These are phyloP conservation scores for Globisporangium uncinulatum DNA, from an alignment of 352 stramenopile genomes.

Conservation along the genomic window DNA sequence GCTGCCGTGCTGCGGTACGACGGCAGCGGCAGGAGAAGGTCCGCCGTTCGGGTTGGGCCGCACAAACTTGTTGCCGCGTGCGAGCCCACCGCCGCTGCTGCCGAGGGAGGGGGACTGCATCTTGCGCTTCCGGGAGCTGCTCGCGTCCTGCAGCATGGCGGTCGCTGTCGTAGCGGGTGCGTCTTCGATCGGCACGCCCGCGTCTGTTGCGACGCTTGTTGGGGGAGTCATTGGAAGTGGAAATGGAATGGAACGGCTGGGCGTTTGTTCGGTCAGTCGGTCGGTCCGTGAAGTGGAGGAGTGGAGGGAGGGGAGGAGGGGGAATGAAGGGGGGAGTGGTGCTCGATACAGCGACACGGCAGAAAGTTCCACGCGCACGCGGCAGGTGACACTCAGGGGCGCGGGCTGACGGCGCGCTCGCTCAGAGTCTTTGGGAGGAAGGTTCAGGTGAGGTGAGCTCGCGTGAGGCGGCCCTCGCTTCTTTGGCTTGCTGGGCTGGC, in stretches of 20 bases:
- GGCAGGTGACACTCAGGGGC: neutral
- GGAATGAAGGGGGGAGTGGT: neutral
- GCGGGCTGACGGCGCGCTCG: too few relatives aligned
- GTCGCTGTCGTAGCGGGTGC: slow-evolving; percentile 2
- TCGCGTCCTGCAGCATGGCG: slow-evolving; percentile 18
- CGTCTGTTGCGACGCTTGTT: neutral
- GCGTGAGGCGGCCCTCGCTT: too few relatives aligned
- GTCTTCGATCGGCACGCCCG: slow-evolving; percentile 9
- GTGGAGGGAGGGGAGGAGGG: neutral
- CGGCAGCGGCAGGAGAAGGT: slow-evolving; percentile 1
- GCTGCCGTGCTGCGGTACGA: slow-evolving; percentile 25
- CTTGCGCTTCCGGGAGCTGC: slow-evolving; percentile 59
- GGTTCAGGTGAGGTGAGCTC: neutral
- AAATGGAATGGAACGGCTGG: neutral
- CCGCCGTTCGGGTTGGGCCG: slow-evolving; percentile 19
- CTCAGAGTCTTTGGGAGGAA: too few relatives aligned
- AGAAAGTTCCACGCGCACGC: slow-evolving; percentile 10
- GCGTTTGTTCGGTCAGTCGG: neutral
- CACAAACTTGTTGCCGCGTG: slow-evolving; percentile 48
- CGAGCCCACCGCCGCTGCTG: slow-evolving; percentile 20
- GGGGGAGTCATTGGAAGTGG: neutral
- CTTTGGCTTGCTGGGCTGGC: too few relatives aligned
- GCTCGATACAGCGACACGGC: neutral
- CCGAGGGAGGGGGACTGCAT: slow-evolving; percentile 26
- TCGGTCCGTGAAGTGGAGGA: neutral